A percentile compares a stretch with the other conserved stretches of the same genome.
Conservation (phyloP, 768 basidiomycete genomes). For the Sarcodon sp. region DNA sequence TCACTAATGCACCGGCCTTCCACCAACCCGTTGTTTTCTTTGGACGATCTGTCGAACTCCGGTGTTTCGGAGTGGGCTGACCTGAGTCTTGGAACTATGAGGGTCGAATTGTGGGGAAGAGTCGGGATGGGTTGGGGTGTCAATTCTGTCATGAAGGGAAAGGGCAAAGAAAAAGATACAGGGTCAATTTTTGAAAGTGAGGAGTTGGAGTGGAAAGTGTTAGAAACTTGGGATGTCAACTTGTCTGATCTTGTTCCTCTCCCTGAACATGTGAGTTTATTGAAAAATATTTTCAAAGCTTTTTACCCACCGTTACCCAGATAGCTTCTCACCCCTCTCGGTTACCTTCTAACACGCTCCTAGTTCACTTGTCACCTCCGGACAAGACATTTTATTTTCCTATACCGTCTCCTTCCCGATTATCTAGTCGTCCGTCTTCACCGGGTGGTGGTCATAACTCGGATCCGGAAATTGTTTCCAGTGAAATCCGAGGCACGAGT, state of each 20-base stretch:
- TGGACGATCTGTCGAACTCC: conserved; percentile 35
- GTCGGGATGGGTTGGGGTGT: conserved; percentile 12
- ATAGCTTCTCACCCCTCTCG: conserved; percentile 24
- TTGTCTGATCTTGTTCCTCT: conserved; percentile 45
- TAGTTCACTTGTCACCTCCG: conserved; percentile 52
- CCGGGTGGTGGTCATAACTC: conserved; percentile 54
- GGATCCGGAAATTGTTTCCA: conserved; percentile 50
- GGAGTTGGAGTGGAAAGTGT: conserved; percentile 40
- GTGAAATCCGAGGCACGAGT: conserved; percentile 24
- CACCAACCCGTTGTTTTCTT: conserved; percentile 64
- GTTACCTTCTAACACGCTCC: conserved; percentile 63
- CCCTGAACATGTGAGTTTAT: conserved; percentile 42
- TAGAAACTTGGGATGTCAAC: conserved; percentile 58
- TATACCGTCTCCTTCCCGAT: conserved; percentile 14
- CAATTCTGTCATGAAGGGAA: conserved; percentile 12
- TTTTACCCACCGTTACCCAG: conserved; percentile 12
- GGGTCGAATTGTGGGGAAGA: conserved; percentile 48
- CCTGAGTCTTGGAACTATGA: conserved; percentile 36
- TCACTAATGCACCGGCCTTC: conserved; percentile 75
- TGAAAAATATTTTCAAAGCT: background rate
- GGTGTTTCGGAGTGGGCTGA: conserved; percentile 47
- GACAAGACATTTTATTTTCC: conserved; percentile 51
- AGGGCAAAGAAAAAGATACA: conserved; percentile 34
- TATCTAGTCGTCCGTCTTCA: conserved; percentile 31
- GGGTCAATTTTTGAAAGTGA: conserved; percentile 6